A percentile compares a stretch with the other conserved stretches of the same genome.
phyloP scores from a whole-genome alignment of 345 rosid genomes.

The Heritiera fomes region DNA sequence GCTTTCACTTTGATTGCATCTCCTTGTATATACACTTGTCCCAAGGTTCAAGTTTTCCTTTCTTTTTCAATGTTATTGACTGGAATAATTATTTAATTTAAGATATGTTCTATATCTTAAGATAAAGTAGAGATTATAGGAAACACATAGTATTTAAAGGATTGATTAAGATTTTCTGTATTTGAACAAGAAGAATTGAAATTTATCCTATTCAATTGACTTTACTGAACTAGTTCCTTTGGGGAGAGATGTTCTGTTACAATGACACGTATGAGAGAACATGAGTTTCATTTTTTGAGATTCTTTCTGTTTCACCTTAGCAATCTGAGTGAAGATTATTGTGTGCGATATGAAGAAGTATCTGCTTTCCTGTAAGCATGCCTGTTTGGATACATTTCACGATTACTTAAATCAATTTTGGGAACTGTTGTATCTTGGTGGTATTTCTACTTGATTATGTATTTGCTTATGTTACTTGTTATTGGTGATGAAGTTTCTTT shows the following conservation, averaged over 20 bases:
- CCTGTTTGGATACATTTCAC: background rate
- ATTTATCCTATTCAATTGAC: background rate
- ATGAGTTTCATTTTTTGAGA: background rate
- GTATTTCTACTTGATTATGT: background rate
- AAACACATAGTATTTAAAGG: background rate
- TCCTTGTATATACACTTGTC: background rate
- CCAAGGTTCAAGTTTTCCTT: background rate
- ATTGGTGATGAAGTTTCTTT: background rate
- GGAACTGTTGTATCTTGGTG: background rate
- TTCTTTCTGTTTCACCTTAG: background rate
- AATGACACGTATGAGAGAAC: background rate
- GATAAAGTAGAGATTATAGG: background rate
- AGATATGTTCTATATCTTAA: background rate
- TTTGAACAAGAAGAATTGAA: background rate
- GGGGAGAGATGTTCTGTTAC: background rate
- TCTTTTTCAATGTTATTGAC: background rate
- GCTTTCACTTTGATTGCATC: background rate
- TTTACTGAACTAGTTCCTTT: background rate
- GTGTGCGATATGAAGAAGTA: background rate
- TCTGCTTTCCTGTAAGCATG: background rate
- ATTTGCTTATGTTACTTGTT: background rate
- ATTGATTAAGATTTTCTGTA: background rate
- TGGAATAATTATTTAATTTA: background rate
- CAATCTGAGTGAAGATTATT: background rate
- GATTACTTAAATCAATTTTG: background rate